A percentile compares a stretch with the other conserved stretches of the same genome.
These are phyloP conservation scores for Talaromyces sp. DNA, from an alignment of 2,329 filamentous ascomycete species.

Conservation along the genomic window DNA sequence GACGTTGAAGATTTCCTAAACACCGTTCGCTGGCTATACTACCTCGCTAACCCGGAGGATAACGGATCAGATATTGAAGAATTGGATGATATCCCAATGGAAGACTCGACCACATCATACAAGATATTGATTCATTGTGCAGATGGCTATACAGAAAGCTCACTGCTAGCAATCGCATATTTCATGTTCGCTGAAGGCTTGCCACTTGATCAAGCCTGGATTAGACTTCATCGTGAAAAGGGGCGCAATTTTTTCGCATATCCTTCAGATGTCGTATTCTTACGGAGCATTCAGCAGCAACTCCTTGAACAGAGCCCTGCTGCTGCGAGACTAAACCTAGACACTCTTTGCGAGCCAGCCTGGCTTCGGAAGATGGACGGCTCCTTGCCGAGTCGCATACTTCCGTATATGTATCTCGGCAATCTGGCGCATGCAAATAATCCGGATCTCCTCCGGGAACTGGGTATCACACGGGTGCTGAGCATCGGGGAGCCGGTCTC, in stretches of 20 bases:
- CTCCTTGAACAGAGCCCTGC: constrained; percentile 57
- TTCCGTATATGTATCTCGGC: constrained; percentile 94
- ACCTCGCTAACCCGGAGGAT: constrained; percentile 64
- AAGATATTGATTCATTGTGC: constrained; percentile 88
- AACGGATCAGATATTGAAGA: constrained; percentile 41
- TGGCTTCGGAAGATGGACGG: constrained; percentile 87
- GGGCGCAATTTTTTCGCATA: constrained; percentile 95
- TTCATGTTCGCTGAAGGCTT: constrained; percentile 85
- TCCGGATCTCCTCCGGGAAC: constrained; percentile 68
- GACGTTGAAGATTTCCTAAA: constrained; percentile 82
- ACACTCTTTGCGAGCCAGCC: constrained; percentile 53
- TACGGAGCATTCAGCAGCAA: constrained; percentile 72
- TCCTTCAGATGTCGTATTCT: constrained; percentile 76
- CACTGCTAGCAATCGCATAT: constrained; percentile 83
- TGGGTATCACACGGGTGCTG: constrained; percentile 83
- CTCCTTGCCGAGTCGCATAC: constrained; percentile 80
- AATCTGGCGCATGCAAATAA: constrained; percentile 95
- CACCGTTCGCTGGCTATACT: constrained; percentile 85
- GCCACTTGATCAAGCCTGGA: constrained; percentile 79
- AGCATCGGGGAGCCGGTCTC: constrained; percentile 86
- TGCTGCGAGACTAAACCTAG: constrained; percentile 22
- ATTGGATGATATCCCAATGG: constrained; percentile 58
- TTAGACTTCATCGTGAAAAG: constrained; percentile 74
- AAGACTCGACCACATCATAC: constrained; percentile 44
- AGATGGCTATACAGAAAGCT: constrained; percentile 94